Evolutionary conservation across 805 yeast genomes (phyloP).

Genomic region (Ogataea salicorniae): DNA sequence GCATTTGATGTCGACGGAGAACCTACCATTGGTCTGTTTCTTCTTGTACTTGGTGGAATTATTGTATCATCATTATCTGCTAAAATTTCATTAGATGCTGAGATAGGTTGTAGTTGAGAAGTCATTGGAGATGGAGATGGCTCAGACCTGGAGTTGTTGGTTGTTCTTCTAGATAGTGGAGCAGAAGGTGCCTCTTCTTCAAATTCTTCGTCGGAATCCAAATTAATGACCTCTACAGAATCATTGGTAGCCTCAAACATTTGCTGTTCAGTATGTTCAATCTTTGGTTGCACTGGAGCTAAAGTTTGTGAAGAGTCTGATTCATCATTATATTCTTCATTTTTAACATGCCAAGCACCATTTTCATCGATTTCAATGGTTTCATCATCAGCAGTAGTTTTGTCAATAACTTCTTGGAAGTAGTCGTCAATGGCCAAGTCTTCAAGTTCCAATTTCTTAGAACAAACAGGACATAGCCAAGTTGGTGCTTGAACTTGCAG

Average conservation of each 20-base stretch:
- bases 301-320: too few species aligned
- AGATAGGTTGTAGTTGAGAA: neutral
- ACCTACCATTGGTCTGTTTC: neutral
- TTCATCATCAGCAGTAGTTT: constrained; percentile 52
- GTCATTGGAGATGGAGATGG: too few species aligned
- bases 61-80: neutral
- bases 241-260: too few species aligned
- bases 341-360: constrained; percentile 61
- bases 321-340: constrained; percentile 13
- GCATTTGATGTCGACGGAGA: neutral
- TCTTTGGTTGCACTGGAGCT: too few species aligned
- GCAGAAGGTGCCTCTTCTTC: too few species aligned
- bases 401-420: constrained; percentile 52
- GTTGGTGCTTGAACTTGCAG: constrained; percentile 76
- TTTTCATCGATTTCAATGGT: constrained; percentile 61
- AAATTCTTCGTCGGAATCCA: too few species aligned
- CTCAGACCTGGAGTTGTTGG: too few species aligned
- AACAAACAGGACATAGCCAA: constrained; percentile 89
- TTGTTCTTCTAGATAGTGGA: too few species aligned
- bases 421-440: constrained; percentile 74
- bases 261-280: too few species aligned
- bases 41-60: neutral
- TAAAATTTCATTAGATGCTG: neutral
- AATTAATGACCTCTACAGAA: too few species aligned
- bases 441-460: constrained; percentile 41